Base-by-base conservation (phyloP, 441 rosid genomes). In the Populus hybrid region DNA sequence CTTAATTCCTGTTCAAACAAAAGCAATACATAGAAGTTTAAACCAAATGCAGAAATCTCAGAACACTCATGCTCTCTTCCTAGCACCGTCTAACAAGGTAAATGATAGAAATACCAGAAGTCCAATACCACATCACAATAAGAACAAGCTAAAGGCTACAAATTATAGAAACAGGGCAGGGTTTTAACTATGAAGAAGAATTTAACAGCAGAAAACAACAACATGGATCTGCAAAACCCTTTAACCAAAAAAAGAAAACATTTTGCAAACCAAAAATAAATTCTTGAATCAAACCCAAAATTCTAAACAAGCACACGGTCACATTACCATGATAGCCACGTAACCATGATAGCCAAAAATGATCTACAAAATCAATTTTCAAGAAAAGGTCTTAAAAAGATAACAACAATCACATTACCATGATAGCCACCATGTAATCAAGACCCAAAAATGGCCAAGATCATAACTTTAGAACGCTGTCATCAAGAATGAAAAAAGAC, bases 1-100 rank as follows among this genome's bases (percentile, higher is more conserved):
- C 75, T 23, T 14, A 71, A 69, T 81, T 73, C 80, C 86, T 88
- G 86, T 26, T 8, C 8, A 67, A 78, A 77, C 46, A 73, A 75
- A 61, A 75, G 46, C 70, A 71, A 65, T 18, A 14, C 35, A 79
- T 19, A 42, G 10, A 77, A 73, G 11, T 78, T 59, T 71, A 23
- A 57, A 4, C 5, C 63, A 7, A 26, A 23, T 14, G 21, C 61
- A 70, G 36, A 75, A 70, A 63, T 19, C 35, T 9, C 23, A 21
- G 36, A 63, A 69, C 35, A 10, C 24, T 9, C 65, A 16, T 72
- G 46, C 61, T 67, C 28, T 67, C 67, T 11, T 5, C 50, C 34
- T n/a, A 35, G 69, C 65, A 65, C 50, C 42, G 46, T 70, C 66
- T 61, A 9, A 61, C 21, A 21, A 61, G 66, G 66, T 21, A 7